Percentiles rank a stretch among this genome's conserved stretches.
Conservation (phyloP, 345 rosid species). For the Durio zibethinus region DNA sequence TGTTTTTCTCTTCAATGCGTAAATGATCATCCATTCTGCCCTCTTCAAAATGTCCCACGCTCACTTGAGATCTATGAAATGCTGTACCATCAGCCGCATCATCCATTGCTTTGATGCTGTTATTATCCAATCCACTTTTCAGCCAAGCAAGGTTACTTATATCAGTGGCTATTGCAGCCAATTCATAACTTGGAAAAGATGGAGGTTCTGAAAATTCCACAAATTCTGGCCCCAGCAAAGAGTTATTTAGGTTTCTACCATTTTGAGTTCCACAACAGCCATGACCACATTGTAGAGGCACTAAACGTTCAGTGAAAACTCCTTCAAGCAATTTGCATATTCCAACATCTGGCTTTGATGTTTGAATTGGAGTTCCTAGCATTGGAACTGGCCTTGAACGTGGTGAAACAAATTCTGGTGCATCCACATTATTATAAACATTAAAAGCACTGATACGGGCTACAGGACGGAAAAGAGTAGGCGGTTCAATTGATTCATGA, state of each 20-base stretch:
- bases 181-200: conserved; percentile 59
- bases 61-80: conserved; percentile 31
- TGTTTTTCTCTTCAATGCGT: conserved; percentile 40
- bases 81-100: conserved; percentile 37
- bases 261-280: conserved; percentile 53
- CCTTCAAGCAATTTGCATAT: conserved; percentile 54
- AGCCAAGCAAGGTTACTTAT: conserved; percentile 85
- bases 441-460: conserved; percentile 65
- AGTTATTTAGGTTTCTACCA: conserved; percentile 24
- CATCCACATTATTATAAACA: conserved; percentile 35
- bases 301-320: conserved; percentile 43
- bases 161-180: conserved; percentile 76
- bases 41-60: conserved; percentile 26
- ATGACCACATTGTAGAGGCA: conserved; percentile 68
- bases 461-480: conserved; percentile 65
- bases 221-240: conserved; percentile 81
- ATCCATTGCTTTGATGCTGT: conserved; percentile 42
- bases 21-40: conserved; percentile 30
- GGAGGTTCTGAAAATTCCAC: conserved; percentile 59
- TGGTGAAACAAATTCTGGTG: conserved; percentile 34
- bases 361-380: conserved; percentile 37
- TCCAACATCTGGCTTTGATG: conserved; percentile 47
- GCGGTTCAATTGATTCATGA: conserved; percentile 36
- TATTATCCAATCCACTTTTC: conserved; percentile 71
- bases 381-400: conserved; percentile 33